Evolutionary conservation across 192 early-diverging fungal species (phyloP).

Genomic region (Paraglomus occultum): DNA sequence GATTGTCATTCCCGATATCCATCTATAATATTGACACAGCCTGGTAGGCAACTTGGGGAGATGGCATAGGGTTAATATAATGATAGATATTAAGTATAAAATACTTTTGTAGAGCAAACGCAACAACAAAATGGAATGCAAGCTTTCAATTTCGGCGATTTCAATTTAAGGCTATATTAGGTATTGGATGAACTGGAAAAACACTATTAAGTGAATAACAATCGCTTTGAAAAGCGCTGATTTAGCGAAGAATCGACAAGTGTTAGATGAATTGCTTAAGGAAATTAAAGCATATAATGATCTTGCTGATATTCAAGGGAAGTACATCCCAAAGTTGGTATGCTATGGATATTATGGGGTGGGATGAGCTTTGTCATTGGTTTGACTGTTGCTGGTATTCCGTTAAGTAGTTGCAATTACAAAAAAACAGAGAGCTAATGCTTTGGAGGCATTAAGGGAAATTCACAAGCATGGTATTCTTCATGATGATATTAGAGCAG

Average conservation of each 20-base stretch:
- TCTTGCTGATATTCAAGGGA: conserved; percentile 25
- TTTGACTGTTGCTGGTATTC: too few species aligned
- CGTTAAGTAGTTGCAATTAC: too few species aligned
- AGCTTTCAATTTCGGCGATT: conserved; percentile 5
- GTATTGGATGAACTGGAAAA: conserved; percentile 9
- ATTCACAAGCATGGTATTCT: too few species aligned
- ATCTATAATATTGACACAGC: too few species aligned
- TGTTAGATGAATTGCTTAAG: conserved; percentile 21
- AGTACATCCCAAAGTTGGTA: conserved; percentile 25
- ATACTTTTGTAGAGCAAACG: too few species aligned
- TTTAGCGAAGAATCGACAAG: conserved; percentile 19
- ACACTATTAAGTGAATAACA: conserved; percentile 12
- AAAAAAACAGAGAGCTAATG: too few species aligned
- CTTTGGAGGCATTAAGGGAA: too few species aligned
- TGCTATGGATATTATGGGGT: conserved; percentile 23
- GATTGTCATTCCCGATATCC: not conserved
- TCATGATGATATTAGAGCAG: too few species aligned
- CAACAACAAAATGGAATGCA: not conserved
- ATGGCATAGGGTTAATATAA: too few species aligned
- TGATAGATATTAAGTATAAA: too few species aligned
- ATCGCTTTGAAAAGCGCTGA: conserved; percentile 26
- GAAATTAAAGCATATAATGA: conserved; percentile 19
- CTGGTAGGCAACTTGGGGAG: too few species aligned
- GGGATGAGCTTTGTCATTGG: conserved; percentile 19
- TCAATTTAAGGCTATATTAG: conserved; percentile 23